These are phyloP conservation scores for Colletotrichum tropicicola DNA, from an alignment of 2,329 filamentous ascomycete species.

Conservation along the genomic window DNA sequence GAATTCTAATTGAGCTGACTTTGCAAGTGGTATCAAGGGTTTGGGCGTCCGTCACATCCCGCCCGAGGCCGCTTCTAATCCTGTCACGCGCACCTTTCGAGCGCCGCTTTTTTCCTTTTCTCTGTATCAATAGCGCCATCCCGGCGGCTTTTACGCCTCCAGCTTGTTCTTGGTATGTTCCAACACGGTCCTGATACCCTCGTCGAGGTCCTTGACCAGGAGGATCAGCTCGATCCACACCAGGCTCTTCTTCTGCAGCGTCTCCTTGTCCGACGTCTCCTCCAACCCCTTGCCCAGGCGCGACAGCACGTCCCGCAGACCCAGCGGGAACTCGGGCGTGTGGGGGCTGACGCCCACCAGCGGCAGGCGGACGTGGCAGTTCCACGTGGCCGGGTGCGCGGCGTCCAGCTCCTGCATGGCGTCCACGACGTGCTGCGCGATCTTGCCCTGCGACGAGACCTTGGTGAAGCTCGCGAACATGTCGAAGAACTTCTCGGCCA, in stretches of 20 bases:
- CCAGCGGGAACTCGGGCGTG: constrained; percentile 77
- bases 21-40: constrained; percentile 28
- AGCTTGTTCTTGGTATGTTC: constrained; percentile 56
- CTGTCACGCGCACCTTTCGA: constrained; percentile 11
- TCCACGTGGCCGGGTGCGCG: constrained; percentile 68
- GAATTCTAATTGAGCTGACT: constrained; percentile 15
- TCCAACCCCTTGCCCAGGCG: constrained; percentile 63
- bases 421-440: constrained; percentile 79
- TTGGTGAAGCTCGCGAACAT: constrained; percentile 77
- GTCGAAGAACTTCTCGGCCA: constrained; percentile 82
- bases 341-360: constrained; percentile 70
- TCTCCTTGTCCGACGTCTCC: constrained; percentile 53
- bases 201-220: constrained; percentile 59
- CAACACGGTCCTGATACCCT: constrained; percentile 63
- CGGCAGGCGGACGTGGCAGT: constrained; percentile 77
- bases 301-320: constrained; percentile 71
- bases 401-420: constrained; percentile 69
- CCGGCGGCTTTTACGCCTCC: constrained; percentile 23
- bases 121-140: background rate
- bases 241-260: constrained; percentile 57
- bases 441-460: constrained; percentile 69
- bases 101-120: constrained; percentile 6
- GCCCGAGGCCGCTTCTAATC: constrained; percentile 18
- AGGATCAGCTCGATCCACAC: constrained; percentile 66
- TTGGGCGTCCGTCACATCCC: constrained; percentile 14